Conservation (phyloP, 78 protist species). For the Diacronema lutheri region DNA sequence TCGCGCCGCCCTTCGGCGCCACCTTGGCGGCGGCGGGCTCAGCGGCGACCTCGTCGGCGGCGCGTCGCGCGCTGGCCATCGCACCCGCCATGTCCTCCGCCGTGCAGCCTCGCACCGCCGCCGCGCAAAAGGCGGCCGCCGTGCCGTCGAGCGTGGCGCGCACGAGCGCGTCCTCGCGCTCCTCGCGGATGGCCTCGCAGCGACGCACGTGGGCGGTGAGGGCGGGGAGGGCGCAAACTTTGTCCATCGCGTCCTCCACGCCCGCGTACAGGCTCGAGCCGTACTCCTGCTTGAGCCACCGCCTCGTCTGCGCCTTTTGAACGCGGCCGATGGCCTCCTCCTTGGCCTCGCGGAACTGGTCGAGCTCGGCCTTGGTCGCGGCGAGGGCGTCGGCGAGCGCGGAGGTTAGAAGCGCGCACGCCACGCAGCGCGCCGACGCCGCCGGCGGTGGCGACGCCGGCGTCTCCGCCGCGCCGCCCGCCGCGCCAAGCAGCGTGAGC, state of each 20-base stretch:
- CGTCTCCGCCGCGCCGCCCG: too few relatives aligned
- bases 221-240: not conserved
- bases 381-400: too few relatives aligned
- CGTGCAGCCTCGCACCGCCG: not conserved
- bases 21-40: too few relatives aligned
- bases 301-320: not conserved
- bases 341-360: not conserved
- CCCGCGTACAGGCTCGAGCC: not conserved
- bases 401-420: too few relatives aligned
- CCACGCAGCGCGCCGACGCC: too few relatives aligned
- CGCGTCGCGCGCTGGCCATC: too few relatives aligned
- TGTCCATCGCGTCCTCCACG: slow-evolving; percentile 1
- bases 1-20: too few relatives aligned
- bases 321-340: not conserved
- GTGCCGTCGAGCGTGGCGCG: not conserved
- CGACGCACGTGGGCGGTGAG: not conserved
- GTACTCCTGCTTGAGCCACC: slow-evolving; percentile 5
- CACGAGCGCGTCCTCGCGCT: not conserved
- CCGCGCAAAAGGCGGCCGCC: not conserved
- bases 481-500: too few relatives aligned
- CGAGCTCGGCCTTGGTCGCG: too few relatives aligned
- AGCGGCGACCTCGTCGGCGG: too few relatives aligned
- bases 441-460: too few relatives aligned
- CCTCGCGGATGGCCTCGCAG: not conserved
- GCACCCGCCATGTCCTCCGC: too few relatives aligned